Evolutionary conservation across 441 rosid genomes (phyloP), one percentile per base, ranked within the genome.

Genomic region (Erodium trifolium): DNA sequence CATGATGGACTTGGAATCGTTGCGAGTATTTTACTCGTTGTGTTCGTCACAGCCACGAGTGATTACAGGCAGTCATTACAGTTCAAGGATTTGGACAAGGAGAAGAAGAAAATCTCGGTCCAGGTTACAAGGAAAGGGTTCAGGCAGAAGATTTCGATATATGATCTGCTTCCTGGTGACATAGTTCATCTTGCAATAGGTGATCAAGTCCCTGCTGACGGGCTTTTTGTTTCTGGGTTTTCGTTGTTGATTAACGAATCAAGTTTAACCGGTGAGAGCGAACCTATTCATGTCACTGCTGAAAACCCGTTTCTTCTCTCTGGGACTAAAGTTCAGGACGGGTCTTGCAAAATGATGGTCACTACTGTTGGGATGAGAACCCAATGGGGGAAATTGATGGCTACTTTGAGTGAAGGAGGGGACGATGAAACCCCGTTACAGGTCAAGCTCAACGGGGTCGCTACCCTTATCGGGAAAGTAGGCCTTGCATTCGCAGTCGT

Each of bases 1-100:
- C 91, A 88, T 68, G 94, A 86, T 72, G 91, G 89, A 43, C 88
- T 88, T 75, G 94, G 94, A 45, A 88, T 86, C 77, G 91, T 86
- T 75, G 86, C 86, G 1, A 88, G 91, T 74, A 86, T 88, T 68
- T 67, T 88, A 67, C 87, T 88, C 66, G 94, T 88, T 77, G 89
- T 88, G 60, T 81, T 86, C 79, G 94, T 88, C 70, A 88, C 94
- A 43, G 94, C 27, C 27, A 23, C 27, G 27, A 23, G 27, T 2
- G 27, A 23, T 23, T 23, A 23, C 27, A 23, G 27, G 2, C 27
- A 23, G 27, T 23, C 27, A 23, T 23, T 23, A 23, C 27, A 23
- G 27, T 23, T 23, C 27, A 23, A 23, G 27, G 27, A 23, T 23
- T 23, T 23, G 27, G 27, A 23, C 27, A 23, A 23, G 27, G 27